Evolutionary conservation across 306 rosid species (phyloP).

Genomic region (Datisca glomerata): DNA sequence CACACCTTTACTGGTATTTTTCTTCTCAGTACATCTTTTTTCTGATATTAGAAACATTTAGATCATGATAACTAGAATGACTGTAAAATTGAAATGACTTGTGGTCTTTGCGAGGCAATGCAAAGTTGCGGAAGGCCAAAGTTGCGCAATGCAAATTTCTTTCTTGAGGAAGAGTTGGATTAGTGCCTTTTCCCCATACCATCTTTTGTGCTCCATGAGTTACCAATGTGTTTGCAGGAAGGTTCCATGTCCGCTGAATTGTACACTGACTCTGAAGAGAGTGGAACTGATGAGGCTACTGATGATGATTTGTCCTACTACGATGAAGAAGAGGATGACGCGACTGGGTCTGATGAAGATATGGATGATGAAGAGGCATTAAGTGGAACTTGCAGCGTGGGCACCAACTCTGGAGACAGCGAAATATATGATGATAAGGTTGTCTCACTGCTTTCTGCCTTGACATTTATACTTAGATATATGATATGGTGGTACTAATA

Average conservation of each 20-base stretch:
- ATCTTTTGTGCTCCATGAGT: slow-evolving; percentile 23
- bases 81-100: too few relatives aligned
- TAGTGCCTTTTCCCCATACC: slow-evolving; percentile 1
- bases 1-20: too few relatives aligned
- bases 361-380: slow-evolving; percentile 37
- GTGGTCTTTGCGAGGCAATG: too few relatives aligned
- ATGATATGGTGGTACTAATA: too few relatives aligned
- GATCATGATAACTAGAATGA: background rate
- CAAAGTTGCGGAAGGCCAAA: too few relatives aligned
- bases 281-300: slow-evolving; percentile 64
- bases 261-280: slow-evolving; percentile 68
- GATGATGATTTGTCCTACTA: slow-evolving; percentile 72
- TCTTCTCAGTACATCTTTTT: background rate
- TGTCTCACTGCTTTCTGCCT: too few relatives aligned
- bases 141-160: too few relatives aligned
- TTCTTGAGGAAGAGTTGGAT: background rate
- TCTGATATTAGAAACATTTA: background rate
- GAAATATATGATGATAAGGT: slow-evolving; percentile 40
- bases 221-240: slow-evolving; percentile 53
- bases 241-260: slow-evolving; percentile 54
- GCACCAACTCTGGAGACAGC: slow-evolving; percentile 28
- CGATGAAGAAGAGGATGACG: slow-evolving; percentile 51
- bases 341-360: slow-evolving; percentile 42
- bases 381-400: slow-evolving; percentile 41
- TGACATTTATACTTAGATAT: too few relatives aligned